Base-by-base conservation (phyloP, 176 grass and related monocot genomes). In the Dactylis glomerata region DNA sequence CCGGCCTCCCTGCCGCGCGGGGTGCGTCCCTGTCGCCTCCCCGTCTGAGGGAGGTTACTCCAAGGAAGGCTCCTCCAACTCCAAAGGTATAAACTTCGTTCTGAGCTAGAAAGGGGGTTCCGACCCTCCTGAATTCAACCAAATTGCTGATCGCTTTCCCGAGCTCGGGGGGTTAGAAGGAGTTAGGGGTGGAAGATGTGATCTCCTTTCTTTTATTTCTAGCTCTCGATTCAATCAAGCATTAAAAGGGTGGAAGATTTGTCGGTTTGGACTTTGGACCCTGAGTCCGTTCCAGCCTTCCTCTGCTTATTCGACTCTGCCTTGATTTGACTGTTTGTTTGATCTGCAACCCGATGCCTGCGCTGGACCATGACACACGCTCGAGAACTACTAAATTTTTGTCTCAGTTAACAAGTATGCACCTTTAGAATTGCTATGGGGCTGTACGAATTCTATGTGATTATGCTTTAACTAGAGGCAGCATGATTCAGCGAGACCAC, bases 61-160 rank as follows among this genome's bases (percentile, higher is more conserved):
- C 68, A 72, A 72, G 40, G 38, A 72, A 42, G 68, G 68, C 68
- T 72, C 68, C 68, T 72, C 68, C 68, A 72, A 44, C 41, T 72
- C 68, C 68, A 45, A 45, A 45, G 38, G 68, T 72, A 45, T 44
- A 8, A 45, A 27, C 40, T 44, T 38, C 38, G 1, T 44, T 7
- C 5, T 71, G 38, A 71, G 5, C n/a, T 71, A 15, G 16, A 42
- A 70, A 24, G n/a, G 68, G 68, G 36, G 3, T 45, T 72, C 38
- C 68, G 68, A 42, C 24, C 37, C 38, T 26, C 37, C 68, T 22
- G n/a, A 71, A 44, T 71, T 40, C 38, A 45, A 12, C n/a, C n/a
- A 72, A 72, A 45, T 45, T 69, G 66, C 23, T 45, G 38, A 42
- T 27, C 68, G 6, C 23, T 72, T 71, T 27, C 38, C 68, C 11